A percentile compares a stretch with the other conserved stretches of the same genome.
Evolutionary conservation across 352 stramenopile species (phyloP).

Genomic region (Globisporangium parvum): DNA sequence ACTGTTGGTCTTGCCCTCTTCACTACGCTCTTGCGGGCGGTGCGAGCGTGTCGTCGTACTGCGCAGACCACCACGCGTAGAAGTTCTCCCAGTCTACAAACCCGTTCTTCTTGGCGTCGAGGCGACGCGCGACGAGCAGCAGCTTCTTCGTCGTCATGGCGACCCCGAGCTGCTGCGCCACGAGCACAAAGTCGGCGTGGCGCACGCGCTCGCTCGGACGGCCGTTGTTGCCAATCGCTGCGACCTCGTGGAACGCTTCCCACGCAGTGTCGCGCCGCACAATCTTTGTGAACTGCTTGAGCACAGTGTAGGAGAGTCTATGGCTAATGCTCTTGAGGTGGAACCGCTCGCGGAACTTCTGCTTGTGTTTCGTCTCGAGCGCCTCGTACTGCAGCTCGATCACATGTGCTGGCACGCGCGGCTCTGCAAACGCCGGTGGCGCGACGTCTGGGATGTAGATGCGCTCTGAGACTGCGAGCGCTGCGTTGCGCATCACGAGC

Average conservation of each 20-base stretch:
- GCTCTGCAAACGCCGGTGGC: slow-evolving; percentile 24
- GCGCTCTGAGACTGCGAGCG: slow-evolving; percentile 34
- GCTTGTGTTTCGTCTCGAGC: slow-evolving; percentile 33
- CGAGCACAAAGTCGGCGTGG: slow-evolving; percentile 38
- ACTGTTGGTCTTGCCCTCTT: too few species aligned
- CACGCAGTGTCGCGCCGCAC: slow-evolving; percentile 50
- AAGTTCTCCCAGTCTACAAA: slow-evolving; percentile 56
- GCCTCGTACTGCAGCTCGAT: slow-evolving; percentile 59
- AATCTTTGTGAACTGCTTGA: slow-evolving; percentile 62
- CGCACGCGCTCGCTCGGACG: slow-evolving; percentile 19
- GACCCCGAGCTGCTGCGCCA: slow-evolving; percentile 40
- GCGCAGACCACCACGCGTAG: slow-evolving; percentile 57
- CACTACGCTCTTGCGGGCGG: neutral
- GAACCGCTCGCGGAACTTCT: slow-evolving; percentile 55
- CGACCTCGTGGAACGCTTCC: slow-evolving; percentile 40
- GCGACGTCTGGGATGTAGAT: slow-evolving; percentile 45
- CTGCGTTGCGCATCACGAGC: slow-evolving; percentile 55
- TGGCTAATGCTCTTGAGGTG: slow-evolving; percentile 52
- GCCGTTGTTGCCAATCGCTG: slow-evolving; percentile 5
- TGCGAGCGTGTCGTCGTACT: slow-evolving; percentile 20
- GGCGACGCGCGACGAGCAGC: slow-evolving; percentile 28
- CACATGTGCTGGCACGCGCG: slow-evolving; percentile 34
- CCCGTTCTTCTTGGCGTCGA: slow-evolving; percentile 48
- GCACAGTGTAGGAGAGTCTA: slow-evolving; percentile 50
- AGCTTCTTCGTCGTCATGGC: slow-evolving; percentile 37